Conservation (phyloP, 306 rosid genomes). For the Quercus dentata region DNA sequence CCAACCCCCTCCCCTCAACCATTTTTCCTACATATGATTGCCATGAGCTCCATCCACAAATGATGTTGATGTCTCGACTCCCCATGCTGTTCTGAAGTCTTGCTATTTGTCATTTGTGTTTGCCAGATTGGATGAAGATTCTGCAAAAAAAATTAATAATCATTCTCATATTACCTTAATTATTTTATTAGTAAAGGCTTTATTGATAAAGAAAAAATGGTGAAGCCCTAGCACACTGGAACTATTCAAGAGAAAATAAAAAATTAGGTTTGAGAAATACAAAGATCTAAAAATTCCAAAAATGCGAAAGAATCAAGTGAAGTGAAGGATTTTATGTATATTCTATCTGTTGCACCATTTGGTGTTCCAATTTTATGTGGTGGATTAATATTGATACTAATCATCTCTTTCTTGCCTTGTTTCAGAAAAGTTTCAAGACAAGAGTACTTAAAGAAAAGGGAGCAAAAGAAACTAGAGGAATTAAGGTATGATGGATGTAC, state of each 20-base stretch:
- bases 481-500: constrained; percentile 50
- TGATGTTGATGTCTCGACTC: not conserved
- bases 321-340: not conserved
- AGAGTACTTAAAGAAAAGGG: constrained; percentile 90
- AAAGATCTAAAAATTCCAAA: too few species aligned
- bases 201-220: too few species aligned
- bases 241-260: too few species aligned
- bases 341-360: not conserved
- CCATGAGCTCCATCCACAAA: too few species aligned
- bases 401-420: constrained; percentile 1
- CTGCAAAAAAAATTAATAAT: not conserved
- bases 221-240: too few species aligned
- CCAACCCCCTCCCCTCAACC: too few species aligned
- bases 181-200: not conserved
- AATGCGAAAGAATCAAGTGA: not conserved
- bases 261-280: too few species aligned
- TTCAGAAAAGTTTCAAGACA: constrained; percentile 83
- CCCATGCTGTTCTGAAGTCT: not conserved
- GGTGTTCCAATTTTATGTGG: not conserved
- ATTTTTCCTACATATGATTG: too few species aligned
- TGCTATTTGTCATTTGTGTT: not conserved
- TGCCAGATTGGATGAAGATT: not conserved
- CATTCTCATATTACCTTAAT: not conserved
- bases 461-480: constrained; percentile 85
- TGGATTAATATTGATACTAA: constrained; percentile 23